Base-by-base conservation (phyloP, 352 stramenopile genomes). In the Phytophthora sansomeana region DNA sequence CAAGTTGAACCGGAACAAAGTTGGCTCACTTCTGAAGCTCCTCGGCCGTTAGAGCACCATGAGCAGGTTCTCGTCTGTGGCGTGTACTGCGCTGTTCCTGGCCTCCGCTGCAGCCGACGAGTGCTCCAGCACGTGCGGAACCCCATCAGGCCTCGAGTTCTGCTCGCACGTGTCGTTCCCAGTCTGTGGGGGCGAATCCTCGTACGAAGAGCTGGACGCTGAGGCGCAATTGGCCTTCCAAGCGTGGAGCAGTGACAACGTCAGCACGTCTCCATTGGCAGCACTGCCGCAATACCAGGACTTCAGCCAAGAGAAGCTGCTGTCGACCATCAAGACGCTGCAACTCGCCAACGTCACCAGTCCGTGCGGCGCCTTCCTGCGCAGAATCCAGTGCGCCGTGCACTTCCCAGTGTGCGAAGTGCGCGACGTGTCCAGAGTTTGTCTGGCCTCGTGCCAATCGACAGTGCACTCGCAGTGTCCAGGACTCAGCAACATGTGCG, bases 331-430 rank as follows among this genome's bases (percentile, higher is more conserved):
- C 44, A 61, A 79, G 42, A 67, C 47, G 38, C 64, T 93, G 35
- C 79, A 92, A 59, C 69, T 95, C 30, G 49, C 69, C 38, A 93
- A 95, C 72, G 67, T 65, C 24, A 90, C 72, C 67, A 89, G 83
- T 42, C 17, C 70, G 0, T 95, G 87, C 49, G 81, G 83, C 47
- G 47, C 59, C 10, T 77, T 95, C 38, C 70, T 95, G 41, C 67
- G 76, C 29, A 65, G 69, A 16, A 69, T 95, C 24, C 69, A 93
- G 55, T 95, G 87, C 58, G 85, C 85, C 2, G 67, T 90, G 33
- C 80, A 84, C 69, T 89, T 95, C 38, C 87, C 87, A 2, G 85
- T 92, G 42, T 95, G 87, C 48, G 87, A 95, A 70, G 90, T 94
- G 21, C 78, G 82, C 48, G 85, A 92, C 54, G 78, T 75, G 44